phyloP scores from a whole-genome alignment of 192 early-diverging fungal species.

The Entomortierella parvispora region DNA sequence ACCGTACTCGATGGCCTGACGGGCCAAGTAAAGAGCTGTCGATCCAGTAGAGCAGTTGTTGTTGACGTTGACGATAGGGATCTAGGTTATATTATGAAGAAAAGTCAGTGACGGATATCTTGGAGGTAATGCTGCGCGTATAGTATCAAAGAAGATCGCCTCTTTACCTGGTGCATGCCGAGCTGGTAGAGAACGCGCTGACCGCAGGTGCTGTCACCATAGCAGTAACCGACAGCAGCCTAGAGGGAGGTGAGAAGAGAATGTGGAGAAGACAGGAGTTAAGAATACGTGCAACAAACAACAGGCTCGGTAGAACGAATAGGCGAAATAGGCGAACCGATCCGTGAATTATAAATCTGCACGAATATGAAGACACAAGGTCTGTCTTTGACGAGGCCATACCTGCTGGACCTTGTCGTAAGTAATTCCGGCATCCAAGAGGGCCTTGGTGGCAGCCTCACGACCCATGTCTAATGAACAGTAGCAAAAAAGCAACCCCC shows the following conservation, averaged over 20 bases:
- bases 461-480: conserved; percentile 59
- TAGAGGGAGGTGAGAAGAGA: not conserved
- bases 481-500: not conserved
- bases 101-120: not conserved
- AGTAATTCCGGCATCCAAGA: conserved; percentile 74
- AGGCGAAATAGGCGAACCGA: conserved; percentile 32
- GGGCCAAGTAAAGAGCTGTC: conserved; percentile 72
- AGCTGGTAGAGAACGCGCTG: conserved; percentile 79
- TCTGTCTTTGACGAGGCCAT: no score
- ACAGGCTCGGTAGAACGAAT: conserved; percentile 15
- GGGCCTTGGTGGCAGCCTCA: conserved; percentile 75
- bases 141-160: not conserved
- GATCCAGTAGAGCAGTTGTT: conserved; percentile 85
- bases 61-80: conserved; percentile 72
- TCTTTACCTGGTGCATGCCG: conserved; percentile 73
- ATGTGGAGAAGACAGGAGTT: not conserved
- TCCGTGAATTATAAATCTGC: no score
- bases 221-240: conserved; percentile 62
- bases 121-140: not conserved
- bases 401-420: conserved; percentile 74
- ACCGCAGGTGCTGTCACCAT: conserved; percentile 73
- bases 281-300: not conserved
- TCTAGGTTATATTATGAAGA: no score
- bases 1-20: conserved; percentile 68
- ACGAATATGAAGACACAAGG: no score